phyloP scores from a whole-genome alignment of 2,329 filamentous ascomycete species.

The Trichophyton schoenleinii region DNA sequence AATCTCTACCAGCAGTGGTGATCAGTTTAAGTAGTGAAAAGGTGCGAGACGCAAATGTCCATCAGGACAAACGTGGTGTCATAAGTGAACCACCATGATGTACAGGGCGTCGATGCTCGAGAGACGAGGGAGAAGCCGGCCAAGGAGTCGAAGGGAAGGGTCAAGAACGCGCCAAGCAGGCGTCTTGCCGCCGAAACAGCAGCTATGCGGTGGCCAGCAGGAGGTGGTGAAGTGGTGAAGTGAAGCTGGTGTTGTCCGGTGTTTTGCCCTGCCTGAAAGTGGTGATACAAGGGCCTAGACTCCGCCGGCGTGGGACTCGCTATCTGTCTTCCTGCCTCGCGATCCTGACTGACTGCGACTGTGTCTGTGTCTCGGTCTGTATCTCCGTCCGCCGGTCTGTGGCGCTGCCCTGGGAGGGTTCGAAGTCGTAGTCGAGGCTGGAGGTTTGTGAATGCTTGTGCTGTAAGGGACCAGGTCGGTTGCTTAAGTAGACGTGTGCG shows the following conservation, averaged over 20 bases:
- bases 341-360: not conserved
- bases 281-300: not conserved
- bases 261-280: not conserved
- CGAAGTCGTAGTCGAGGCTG: not conserved
- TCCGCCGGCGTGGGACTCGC: not conserved
- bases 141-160: not conserved
- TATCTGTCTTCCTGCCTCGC: not conserved
- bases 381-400: not conserved
- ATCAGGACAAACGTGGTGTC: slow-evolving; percentile 3
- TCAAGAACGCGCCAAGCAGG: not conserved
- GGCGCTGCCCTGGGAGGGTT: not conserved
- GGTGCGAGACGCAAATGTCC: slow-evolving; percentile 1
- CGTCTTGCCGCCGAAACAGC: not conserved
- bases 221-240: not conserved
- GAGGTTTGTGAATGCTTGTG: not conserved
- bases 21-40: not conserved
- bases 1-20: not conserved
- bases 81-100: slow-evolving; percentile 1
- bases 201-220: too few relatives aligned
- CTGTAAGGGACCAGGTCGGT: not conserved
- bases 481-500: not conserved
- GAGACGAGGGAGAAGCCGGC: not conserved
- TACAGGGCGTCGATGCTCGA: not conserved
- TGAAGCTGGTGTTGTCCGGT: not conserved
- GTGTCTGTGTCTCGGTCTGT: not conserved